Percentiles rank a stretch among this genome's conserved stretches.
Conservation (phyloP, 192 early-diverging fungal genomes). For the Backusella westeae region DNA sequence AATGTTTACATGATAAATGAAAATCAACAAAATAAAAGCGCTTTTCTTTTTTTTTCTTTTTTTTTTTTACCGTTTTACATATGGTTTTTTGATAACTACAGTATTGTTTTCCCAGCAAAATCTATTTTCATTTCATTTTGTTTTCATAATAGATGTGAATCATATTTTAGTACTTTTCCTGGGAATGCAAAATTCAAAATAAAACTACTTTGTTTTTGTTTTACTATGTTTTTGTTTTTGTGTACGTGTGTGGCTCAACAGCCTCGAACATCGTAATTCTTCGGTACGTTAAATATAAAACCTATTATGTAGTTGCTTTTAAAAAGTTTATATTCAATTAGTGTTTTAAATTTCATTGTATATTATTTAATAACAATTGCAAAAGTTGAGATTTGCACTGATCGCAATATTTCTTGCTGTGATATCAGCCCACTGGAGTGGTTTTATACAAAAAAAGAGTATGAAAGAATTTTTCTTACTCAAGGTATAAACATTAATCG, state of each 20-base stretch:
- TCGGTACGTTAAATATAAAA: background rate
- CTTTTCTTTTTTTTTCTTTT: background rate
- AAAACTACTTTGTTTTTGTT: background rate
- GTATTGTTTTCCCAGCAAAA: background rate
- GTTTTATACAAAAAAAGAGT: background rate
- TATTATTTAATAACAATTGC: background rate
- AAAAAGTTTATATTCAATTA: background rate
- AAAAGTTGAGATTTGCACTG: background rate
- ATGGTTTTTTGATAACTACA: background rate
- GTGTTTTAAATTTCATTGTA: background rate
- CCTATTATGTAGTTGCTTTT: background rate
- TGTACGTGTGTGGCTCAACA: background rate
- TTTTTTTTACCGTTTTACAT: background rate
- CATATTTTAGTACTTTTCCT: background rate
- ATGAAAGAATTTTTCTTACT: background rate
- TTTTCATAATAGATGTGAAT: background rate
- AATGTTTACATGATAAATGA: background rate
- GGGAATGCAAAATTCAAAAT: slow-evolving; percentile 3
- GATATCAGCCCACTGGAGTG: background rate
- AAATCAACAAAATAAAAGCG: background rate
- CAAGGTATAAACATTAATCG: background rate
- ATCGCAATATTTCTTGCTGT: background rate
- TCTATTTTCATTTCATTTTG: background rate
- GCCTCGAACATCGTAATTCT: background rate
- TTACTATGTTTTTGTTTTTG: background rate